Evolutionary conservation across 352 stramenopile genomes (phyloP).

Genomic region (Aphanomyces astaci): DNA sequence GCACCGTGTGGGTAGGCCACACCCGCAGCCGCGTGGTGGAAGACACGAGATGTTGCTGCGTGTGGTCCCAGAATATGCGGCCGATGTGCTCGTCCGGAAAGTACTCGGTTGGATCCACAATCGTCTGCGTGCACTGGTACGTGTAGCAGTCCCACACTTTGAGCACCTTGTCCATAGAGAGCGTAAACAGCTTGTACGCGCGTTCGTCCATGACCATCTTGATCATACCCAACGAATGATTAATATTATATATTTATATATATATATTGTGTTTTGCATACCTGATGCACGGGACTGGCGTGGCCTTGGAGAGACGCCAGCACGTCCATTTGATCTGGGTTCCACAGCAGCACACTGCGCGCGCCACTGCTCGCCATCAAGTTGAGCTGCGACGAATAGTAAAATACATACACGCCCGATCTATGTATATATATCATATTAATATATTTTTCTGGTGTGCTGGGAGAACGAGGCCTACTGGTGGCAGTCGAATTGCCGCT

Average conservation of each 20-base stretch:
- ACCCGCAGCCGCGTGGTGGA: not conserved
- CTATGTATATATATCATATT: not conserved
- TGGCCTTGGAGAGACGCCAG: not conserved
- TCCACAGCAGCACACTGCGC: constrained; percentile 9
- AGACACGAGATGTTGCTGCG: not conserved
- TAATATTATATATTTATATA: too few species aligned
- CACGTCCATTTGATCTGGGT: not conserved
- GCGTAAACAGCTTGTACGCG: constrained; percentile 12
- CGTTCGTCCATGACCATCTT: not conserved
- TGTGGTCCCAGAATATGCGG: constrained; percentile 9
- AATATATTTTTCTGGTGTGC: too few species aligned
- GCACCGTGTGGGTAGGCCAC: constrained; percentile 7
- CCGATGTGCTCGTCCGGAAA: constrained; percentile 3
- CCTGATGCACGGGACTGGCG: not conserved
- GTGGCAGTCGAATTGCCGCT: not conserved
- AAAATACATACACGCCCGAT: not conserved
- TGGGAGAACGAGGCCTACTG: not conserved
- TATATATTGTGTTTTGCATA: not conserved
- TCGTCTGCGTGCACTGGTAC: constrained; percentile 14
- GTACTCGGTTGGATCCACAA: not conserved
- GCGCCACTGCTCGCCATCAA: constrained; percentile 4
- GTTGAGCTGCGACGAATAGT: not conserved
- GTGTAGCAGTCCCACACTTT: constrained; percentile 20
- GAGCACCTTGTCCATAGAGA: constrained; percentile 9
- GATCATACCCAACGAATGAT: too few species aligned